A percentile compares a stretch with the other conserved stretches of the same genome.
phyloP scores from a whole-genome alignment of 2,329 filamentous ascomycete genomes.

The Cladophialophora psammophila region DNA sequence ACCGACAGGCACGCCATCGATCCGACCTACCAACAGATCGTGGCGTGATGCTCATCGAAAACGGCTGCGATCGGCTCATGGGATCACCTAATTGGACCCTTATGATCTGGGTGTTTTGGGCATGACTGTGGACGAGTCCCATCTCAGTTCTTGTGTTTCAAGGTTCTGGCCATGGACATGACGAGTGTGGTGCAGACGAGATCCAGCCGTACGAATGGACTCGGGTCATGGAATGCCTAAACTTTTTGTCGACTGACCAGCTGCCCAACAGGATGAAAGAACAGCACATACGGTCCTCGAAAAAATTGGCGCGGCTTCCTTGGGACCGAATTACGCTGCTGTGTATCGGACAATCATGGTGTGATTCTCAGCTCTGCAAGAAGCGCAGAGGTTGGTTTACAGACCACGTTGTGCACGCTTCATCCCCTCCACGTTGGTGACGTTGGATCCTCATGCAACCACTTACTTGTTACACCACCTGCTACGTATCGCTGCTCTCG shows the following conservation, averaged over 20 bases:
- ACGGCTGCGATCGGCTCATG: constrained; percentile 5
- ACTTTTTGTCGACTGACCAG: constrained; percentile 5
- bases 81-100: constrained; percentile 9
- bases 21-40: neutral
- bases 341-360: neutral
- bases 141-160: neutral
- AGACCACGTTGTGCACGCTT: neutral
- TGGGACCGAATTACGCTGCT: neutral
- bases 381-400: neutral
- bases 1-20: constrained; percentile 14
- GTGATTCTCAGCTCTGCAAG: neutral
- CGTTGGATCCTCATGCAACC: neutral
- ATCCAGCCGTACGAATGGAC: neutral
- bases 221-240: constrained; percentile 3
- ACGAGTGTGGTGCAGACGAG: neutral
- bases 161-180: neutral
- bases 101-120: neutral
- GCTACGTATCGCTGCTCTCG: neutral
- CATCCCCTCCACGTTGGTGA: neutral
- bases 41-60: constrained; percentile 8
- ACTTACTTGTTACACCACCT: neutral
- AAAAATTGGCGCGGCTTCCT: neutral
- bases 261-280: constrained; percentile 1
- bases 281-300: neutral
- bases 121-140: constrained; percentile 1